Evolutionary conservation across 345 rosid genomes (phyloP), one percentile per base, ranked within the genome.

Genomic region (Pelargonium nanum): DNA sequence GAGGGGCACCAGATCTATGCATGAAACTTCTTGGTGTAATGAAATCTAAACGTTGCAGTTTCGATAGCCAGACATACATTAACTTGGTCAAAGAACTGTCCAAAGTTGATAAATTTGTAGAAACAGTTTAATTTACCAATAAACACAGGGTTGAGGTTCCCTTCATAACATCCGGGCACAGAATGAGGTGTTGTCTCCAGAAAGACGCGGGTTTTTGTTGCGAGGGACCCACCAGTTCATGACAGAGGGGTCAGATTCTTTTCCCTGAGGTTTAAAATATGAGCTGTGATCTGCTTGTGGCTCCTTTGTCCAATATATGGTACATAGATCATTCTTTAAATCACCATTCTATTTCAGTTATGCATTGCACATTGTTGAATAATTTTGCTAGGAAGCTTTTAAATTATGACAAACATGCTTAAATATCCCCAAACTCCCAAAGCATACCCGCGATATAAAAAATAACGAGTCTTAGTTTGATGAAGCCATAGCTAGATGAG

Each of bases 1-100:
- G 61, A 69, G 83, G 85, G 62, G 48, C 71, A 23, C 40, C 78
- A 24, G 77, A 78, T 74, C 32, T 73, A 21, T 74, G 84, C 70
- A 68, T 78, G 75, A 68, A 73, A 72, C 73, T 82, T 77, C 76
- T 85, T 57, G 60, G 64, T 68, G 64, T 82, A 19, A 74, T 82
- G 75, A 85, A 82, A 75, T 78, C 81, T 26, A 65, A 68, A 67
- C 73, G 68, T 60, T 73, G 59, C 70, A 24, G 51, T 55, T 61
- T 76, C 52, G 73, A 61, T 74, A 30, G 55, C 12, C 80, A 71
- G 59, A 77, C 84, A 22, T 73, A 73, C 52, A 40, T 10, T n/a
- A 70, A 70, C 20, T 61, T 80, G 74, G 77, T 75, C 30, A 72
- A 75, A 62, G 87, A 82, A 70, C 66, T 80, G 30, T 69, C 81